Percentiles rank a stretch among this genome's conserved stretches.
These are phyloP conservation scores for Pseudocercospora ulei DNA, from an alignment of 2,329 filamentous ascomycete genomes.

Conservation along the genomic window DNA sequence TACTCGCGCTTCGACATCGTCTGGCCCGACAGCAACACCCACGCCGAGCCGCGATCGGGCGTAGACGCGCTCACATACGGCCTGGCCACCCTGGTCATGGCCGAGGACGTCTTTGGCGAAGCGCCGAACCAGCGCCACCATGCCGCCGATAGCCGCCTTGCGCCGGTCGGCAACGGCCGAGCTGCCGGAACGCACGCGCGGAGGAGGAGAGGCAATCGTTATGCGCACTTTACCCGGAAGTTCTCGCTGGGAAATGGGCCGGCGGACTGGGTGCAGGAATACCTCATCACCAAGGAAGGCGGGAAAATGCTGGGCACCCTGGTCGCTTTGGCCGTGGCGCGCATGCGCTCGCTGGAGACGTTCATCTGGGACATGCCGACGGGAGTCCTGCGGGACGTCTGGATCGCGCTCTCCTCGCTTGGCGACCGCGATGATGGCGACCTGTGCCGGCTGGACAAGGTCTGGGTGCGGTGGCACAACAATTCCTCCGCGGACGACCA, in stretches of 20 bases:
- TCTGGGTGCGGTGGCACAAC: constrained; percentile 79
- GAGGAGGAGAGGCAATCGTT: constrained; percentile 58
- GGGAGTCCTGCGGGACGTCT: constrained; percentile 69
- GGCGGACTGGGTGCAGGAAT: constrained; percentile 66
- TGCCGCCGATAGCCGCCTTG: constrained; percentile 27
- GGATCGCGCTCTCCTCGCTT: constrained; percentile 65
- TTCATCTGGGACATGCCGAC: constrained; percentile 89
- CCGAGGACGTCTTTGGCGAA: constrained; percentile 52
- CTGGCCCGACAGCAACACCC: constrained; percentile 63
- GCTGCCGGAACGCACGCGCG: constrained; percentile 30
- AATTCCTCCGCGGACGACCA: constrained; percentile 48
- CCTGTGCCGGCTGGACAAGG: constrained; percentile 57
- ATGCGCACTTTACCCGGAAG: constrained; percentile 67
- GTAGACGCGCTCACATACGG: constrained; percentile 79
- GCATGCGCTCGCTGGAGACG: constrained; percentile 71
- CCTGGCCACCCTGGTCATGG: constrained; percentile 67
- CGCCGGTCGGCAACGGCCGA: constrained; percentile 18
- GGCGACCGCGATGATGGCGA: constrained; percentile 52
- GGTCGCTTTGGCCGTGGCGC: constrained; percentile 66
- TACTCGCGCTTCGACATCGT: constrained; percentile 82
- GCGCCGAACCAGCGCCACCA: constrained; percentile 37
- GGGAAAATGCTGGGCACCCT: constrained; percentile 83
- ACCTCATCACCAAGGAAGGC: constrained; percentile 70
- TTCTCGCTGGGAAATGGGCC: constrained; percentile 80
- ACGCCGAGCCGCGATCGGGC: constrained; percentile 56